Base-by-base conservation (phyloP, 73 alveolate species). In the Strombidium stylifer region DNA sequence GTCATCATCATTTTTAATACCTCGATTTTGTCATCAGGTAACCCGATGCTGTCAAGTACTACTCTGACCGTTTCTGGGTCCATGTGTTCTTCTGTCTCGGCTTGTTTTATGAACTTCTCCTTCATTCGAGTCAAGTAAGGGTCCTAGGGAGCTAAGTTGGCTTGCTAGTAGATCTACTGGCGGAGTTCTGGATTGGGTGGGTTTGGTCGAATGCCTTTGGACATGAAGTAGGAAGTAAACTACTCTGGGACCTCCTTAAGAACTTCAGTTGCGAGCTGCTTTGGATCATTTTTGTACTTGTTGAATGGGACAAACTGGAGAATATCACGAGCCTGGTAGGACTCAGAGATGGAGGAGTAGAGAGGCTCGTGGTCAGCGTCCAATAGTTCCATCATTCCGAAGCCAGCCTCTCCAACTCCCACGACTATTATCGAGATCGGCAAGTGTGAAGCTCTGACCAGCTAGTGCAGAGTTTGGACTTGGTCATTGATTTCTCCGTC, bases 401-500 rank as follows among this genome's bases (percentile, higher is more conserved):
- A 88, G 27, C 77, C 68, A 14, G 72, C 92, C 19, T 52, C 42
- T 0, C 97, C 97, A 31, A 88, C 91, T 1, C 97, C 97, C 5
- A 88, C 82, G 56, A 88, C 84, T 47, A 88, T 88, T 24, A 88
- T 86, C 48, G 86, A 56, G 46, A 88, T 51, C 7, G 97, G 97
- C 34, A 84, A 46, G 32, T 30, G 47, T 18, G 93, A 71, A 1
- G 83, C 90, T 60, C 62, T 85, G 14, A 88, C 97, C 21, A 88
- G 58, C 28, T 44, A 69, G 53, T 78, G 78, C 34, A 71, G 80
- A 19, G 90, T 78, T 6, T 51, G 71, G 1, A 30, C 54, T 81
- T 80, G 52, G 68, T 86, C 95, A 61, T 58, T 64, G 21, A 86
- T 81, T 51, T 60, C 86, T n/a, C 95, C 95, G 61, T 86, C 95